A percentile compares a stretch with the other conserved stretches of the same genome.
These are phyloP conservation scores for sunflower (Helianthus annuus) DNA, from an alignment of 129 eudicot genomes.

Conservation along the genomic window DNA sequence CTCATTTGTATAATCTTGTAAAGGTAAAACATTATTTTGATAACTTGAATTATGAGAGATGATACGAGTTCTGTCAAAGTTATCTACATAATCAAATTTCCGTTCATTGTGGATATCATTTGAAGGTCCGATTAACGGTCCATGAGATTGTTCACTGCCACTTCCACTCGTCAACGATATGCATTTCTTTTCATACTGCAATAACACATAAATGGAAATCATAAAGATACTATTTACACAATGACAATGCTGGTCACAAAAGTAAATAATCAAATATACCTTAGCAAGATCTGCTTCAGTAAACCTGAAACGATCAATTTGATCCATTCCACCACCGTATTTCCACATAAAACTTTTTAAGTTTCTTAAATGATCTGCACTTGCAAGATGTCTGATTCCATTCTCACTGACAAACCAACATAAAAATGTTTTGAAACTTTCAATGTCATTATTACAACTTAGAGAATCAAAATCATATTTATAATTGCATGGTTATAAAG, in stretches of 20 bases:
- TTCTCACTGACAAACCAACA: slow-evolving; percentile 53
- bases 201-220: slow-evolving; percentile 11
- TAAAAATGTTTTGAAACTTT: not conserved
- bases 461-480: not conserved
- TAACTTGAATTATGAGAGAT: slow-evolving; percentile 39
- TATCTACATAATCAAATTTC: slow-evolving; percentile 59
- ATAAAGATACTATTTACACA: not conserved
- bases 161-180: slow-evolving; percentile 51
- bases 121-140: slow-evolving; percentile 45
- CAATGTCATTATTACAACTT: not conserved
- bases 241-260: not conserved
- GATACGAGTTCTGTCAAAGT: slow-evolving; percentile 52
- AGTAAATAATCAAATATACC: slow-evolving; percentile 41
- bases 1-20: slow-evolving; percentile 94
- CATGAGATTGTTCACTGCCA: slow-evolving; percentile 45
- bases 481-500: not conserved
- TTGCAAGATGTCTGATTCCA: slow-evolving; percentile 74
- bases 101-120: slow-evolving; percentile 90
- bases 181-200: slow-evolving; percentile 93
- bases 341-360: slow-evolving; percentile 84
- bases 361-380: slow-evolving; percentile 68
- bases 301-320: slow-evolving; percentile 55
- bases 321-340: slow-evolving; percentile 79
- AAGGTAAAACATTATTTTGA: slow-evolving; percentile 82
- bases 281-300: slow-evolving; percentile 61